Base-by-base conservation (phyloP, 768 basidiomycete genomes). In the Auriculariales sp. region DNA sequence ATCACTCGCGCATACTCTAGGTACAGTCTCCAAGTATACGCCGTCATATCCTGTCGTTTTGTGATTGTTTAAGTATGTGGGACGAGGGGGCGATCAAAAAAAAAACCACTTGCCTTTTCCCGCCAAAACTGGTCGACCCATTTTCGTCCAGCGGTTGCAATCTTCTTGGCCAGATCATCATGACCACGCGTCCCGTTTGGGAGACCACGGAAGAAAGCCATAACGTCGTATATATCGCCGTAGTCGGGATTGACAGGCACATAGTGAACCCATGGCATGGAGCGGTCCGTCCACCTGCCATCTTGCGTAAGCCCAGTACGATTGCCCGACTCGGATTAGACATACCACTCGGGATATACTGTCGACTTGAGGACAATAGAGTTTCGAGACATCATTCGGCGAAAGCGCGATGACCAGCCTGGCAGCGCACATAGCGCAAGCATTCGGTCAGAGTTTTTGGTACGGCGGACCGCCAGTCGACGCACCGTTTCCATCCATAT, bases 261-360 rank as follows among this genome's bases (percentile, higher is more conserved):
- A 57, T 85, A 87, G 60, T 85, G 83, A 7, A 83, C 67, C 81
- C 82, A 84, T 0, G 82, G 79, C 28, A 67, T 70, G 42, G 79
- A 66, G 11, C 78, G 71, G 50, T 78, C 74, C 12, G 62, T 66
- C 52, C 65, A 80, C n/a, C n/a, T n/a, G n/a, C n/a, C n/a, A n/a
- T n/a, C n/a, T n/a, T n/a, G n/a, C n/a, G n/a, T n/a, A n/a, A n/a
- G n/a, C n/a, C n/a, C n/a, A n/a, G n/a, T n/a, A n/a, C n/a, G n/a
- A n/a, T n/a, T n/a, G n/a, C n/a, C n/a, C n/a, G n/a, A n/a, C n/a
- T n/a, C n/a, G n/a, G n/a, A n/a, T n/a, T n/a, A n/a, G n/a, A n/a
- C n/a, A n/a, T n/a, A n/a, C 83, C 83, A 85, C 63, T 84, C 83
- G 0, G 81, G 81, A 57, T 79, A 83, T 53, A 83, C 72, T 0